Evolutionary conservation across 352 stramenopile species (phyloP), one percentile per base, ranked within the genome.

Genomic region (Pythium vanterpoolii): DNA sequence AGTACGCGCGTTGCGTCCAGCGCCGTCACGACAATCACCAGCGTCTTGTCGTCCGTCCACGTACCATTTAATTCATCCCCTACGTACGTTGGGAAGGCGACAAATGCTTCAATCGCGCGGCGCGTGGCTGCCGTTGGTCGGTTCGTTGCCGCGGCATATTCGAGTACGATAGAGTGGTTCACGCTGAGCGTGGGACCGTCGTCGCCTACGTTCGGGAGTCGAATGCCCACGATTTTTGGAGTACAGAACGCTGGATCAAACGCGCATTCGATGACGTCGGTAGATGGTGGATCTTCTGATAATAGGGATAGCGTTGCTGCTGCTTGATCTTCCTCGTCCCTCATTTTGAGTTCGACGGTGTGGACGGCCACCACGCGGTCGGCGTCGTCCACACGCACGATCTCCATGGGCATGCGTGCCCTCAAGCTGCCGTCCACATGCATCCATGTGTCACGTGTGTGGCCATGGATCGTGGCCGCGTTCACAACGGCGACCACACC

Each of bases 81-180:
- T 58, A 93, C 52, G 57, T 90, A 87, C 33, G 72, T 64, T 8
- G 73, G 66, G 52, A 93, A 87, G 13, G 18, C 28, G 3, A 93
- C 66, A 46, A 86, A 75, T 1, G 28, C 30, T 31, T 72, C 64
- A n/a, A 93, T 73, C 3, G 72, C 62, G 6, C 69, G 27, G 16
- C 72, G 77, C 0, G 69, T 67, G 5, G 16, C 30, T 3, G 59
- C 70, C 19, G 44, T 43, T 21, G 81, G 80, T 10, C 57, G 60
- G 43, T 84, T 90, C 5, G 83, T 93, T 4, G 74, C 38, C 26
- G 74, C 62, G 2, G 72, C 55, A 48, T 90, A 93, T 49, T 80
- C 62, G 16, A 93, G 33, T 30, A 78, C 56, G 44, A 93, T 66
- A 8, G 64, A 60, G 53, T 90, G 72, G 33, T 74, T 78, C 23